Percentiles rank a stretch among this genome's conserved stretches.
phyloP scores from a whole-genome alignment of 2,329 filamentous ascomycete genomes.

The Pseudomassariella vexata region DNA sequence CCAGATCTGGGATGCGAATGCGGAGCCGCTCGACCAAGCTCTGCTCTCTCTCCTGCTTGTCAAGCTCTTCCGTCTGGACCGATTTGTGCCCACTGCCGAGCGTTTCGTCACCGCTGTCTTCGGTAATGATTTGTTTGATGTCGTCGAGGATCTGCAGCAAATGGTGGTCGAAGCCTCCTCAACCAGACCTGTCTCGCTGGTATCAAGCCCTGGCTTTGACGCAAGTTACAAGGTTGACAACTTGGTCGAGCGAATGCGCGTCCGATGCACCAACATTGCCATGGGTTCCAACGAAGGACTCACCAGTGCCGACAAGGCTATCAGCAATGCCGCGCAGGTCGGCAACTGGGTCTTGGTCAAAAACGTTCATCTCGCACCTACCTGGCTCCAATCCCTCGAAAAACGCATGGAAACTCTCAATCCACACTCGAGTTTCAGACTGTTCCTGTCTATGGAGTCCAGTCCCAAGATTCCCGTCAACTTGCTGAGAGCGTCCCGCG shows the following conservation, averaged over 20 bases:
- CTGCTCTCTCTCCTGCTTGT: slow-evolving; percentile 82
- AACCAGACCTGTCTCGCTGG: slow-evolving; percentile 80
- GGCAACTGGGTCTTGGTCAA: slow-evolving; percentile 97
- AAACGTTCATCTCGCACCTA: slow-evolving; percentile 94
- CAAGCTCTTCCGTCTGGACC: slow-evolving; percentile 91
- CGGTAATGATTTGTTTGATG: slow-evolving; percentile 74
- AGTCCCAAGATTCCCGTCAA: slow-evolving; percentile 97
- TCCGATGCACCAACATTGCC: slow-evolving; percentile 90
- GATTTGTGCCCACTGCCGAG: slow-evolving; percentile 89
- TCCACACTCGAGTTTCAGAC: slow-evolving; percentile 83
- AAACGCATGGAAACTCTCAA: slow-evolving; percentile 95
- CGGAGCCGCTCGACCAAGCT: slow-evolving; percentile 64
- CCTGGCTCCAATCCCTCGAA: slow-evolving; percentile 94
- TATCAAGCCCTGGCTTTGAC: slow-evolving; percentile 94
- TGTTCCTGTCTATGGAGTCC: slow-evolving; percentile 97
- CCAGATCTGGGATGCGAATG: slow-evolving; percentile 61
- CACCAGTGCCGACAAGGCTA: slow-evolving; percentile 89
- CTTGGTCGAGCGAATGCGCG: slow-evolving; percentile 76
- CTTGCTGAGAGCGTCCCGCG: slow-evolving; percentile 82
- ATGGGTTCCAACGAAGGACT: slow-evolving; percentile 98
- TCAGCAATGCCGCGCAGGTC: slow-evolving; percentile 83
- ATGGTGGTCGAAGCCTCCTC: slow-evolving; percentile 81
- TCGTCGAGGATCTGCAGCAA: slow-evolving; percentile 77
- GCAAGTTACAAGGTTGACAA: slow-evolving; percentile 98
- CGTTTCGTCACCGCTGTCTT: slow-evolving; percentile 86